phyloP scores from a whole-genome alignment of 495 filamentous ascomycete genomes.

The Tricharina praecox region DNA sequence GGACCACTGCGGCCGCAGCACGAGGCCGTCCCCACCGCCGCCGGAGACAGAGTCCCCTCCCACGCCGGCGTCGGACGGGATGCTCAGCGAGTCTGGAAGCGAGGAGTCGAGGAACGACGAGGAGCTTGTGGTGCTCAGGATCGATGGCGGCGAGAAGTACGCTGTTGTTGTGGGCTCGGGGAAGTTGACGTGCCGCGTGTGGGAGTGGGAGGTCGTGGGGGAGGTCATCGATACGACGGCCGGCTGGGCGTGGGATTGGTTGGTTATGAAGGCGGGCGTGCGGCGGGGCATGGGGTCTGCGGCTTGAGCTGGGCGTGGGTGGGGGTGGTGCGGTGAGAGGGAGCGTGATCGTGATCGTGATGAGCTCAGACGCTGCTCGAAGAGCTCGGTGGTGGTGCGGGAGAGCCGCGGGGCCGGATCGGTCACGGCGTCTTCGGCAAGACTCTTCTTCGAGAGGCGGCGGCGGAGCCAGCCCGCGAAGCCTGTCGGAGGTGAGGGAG shows the following conservation, averaged over 20 bases:
- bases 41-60: no score
- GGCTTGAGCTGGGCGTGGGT: neutral
- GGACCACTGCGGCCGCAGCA: no score
- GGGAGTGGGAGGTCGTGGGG: neutral
- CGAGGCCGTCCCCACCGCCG: no score
- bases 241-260: neutral
- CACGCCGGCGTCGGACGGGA: no score
- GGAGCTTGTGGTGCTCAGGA: neutral
- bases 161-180: neutral
- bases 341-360: neutral
- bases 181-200: neutral
- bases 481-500: neutral
- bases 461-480: neutral
- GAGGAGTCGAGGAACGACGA: neutral
- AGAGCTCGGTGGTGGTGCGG: neutral
- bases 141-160: neutral
- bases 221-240: neutral
- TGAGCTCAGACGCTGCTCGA: neutral
- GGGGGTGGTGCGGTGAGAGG: neutral
- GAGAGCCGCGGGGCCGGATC: neutral
- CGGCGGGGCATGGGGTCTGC: neutral
- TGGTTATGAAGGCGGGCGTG: neutral
- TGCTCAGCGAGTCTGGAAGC: neutral
- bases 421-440: neutral
- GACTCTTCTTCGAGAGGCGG: neutral